A percentile compares a stretch with the other conserved stretches of the same genome.
Conservation (phyloP, 352 stramenopile genomes). For the Globisporangium uncinulatum region DNA sequence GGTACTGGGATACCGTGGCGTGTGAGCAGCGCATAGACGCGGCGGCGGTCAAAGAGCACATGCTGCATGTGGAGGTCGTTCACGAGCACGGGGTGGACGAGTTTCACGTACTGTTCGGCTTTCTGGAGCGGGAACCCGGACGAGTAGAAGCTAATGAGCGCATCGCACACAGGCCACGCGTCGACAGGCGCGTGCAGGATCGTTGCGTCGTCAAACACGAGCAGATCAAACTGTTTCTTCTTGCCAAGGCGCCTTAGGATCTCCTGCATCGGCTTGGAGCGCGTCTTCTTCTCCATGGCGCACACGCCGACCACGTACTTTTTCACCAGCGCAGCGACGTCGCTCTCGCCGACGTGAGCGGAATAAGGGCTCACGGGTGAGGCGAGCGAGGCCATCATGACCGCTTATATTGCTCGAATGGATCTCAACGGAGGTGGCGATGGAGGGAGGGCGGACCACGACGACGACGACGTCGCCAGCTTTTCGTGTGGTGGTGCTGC, state of each 20-base stretch:
- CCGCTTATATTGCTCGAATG: no score
- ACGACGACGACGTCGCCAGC: no score
- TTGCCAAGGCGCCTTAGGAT: constrained; percentile 92
- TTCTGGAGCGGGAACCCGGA: constrained; percentile 97
- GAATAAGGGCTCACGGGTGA: background rate
- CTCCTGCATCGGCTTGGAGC: constrained; percentile 96
- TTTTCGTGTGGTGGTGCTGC: no score
- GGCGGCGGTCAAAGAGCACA: constrained; percentile 93
- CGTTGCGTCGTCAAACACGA: constrained; percentile 97
- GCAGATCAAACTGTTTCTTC: constrained; percentile 93
- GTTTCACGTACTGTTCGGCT: constrained; percentile 94
- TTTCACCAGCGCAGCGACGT: constrained; percentile 14
- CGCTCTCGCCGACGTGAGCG: background rate
- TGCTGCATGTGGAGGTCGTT: constrained; percentile 98
- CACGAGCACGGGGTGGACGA: constrained; percentile 94
- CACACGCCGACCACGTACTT: constrained; percentile 94
- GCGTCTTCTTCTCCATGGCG: constrained; percentile 99
- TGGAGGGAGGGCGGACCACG: no score
- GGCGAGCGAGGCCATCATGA: no score
- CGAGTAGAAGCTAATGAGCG: constrained; percentile 98
- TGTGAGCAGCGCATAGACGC: constrained; percentile 95
- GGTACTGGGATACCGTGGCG: constrained; percentile 94
- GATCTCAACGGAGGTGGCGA: no score
- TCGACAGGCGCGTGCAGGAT: constrained; percentile 95
- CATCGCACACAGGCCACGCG: constrained; percentile 94